These are phyloP conservation scores for Globisporangium heterothallicum DNA, from an alignment of 352 stramenopile genomes.

Conservation along the genomic window DNA sequence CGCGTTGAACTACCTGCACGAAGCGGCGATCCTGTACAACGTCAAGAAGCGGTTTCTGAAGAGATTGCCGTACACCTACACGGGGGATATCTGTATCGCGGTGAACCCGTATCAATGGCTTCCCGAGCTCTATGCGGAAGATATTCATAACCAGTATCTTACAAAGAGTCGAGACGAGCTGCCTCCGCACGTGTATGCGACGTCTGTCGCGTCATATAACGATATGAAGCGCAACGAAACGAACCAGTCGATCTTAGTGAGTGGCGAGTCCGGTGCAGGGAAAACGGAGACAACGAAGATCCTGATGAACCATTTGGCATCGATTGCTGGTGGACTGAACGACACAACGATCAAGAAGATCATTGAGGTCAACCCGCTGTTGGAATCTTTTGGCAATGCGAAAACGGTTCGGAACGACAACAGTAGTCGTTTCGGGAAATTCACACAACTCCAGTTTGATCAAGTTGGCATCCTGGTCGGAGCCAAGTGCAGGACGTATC, in stretches of 20 bases:
- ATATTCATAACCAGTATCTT: constrained; percentile 63
- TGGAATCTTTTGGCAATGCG: constrained; percentile 82
- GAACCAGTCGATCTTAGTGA: constrained; percentile 87
- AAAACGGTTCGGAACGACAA: constrained; percentile 55
- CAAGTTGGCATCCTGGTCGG: constrained; percentile 55
- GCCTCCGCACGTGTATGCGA: constrained; percentile 68
- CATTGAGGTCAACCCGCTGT: constrained; percentile 76
- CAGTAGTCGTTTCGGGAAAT: constrained; percentile 43
- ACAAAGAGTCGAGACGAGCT: constrained; percentile 49
- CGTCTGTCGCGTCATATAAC: constrained; percentile 62
- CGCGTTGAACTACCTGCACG: constrained; percentile 85
- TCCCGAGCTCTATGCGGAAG: constrained; percentile 77
- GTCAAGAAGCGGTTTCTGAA: constrained; percentile 81
- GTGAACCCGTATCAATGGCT: constrained; percentile 96
- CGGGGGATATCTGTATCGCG: constrained; percentile 95
- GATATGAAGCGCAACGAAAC: constrained; percentile 51
- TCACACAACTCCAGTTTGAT: constrained; percentile 61
- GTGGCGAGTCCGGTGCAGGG: constrained; percentile 77
- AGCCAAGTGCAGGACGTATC: constrained; percentile 81
- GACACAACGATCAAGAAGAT: constrained; percentile 78
- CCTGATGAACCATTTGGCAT: constrained; percentile 85
- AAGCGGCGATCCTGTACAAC: constrained; percentile 90
- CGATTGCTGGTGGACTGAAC: constrained; percentile 58
- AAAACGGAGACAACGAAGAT: constrained; percentile 90
- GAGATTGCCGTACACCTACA: constrained; percentile 93